Conservation (phyloP, 225 moss, liverwort and hornwort species). For the Pseudoscleropodium purum region DNA sequence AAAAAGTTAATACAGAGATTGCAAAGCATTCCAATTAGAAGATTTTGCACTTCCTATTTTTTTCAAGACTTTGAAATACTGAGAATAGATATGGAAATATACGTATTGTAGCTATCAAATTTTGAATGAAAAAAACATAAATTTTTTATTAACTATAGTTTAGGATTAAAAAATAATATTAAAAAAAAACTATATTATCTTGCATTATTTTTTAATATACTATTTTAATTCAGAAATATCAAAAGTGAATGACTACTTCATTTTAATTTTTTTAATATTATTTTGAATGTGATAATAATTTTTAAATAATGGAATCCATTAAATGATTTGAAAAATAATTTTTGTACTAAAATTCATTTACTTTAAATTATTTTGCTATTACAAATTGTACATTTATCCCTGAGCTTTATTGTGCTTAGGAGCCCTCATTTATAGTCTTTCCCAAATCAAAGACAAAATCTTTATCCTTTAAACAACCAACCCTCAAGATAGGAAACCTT, state of each 20-base stretch:
- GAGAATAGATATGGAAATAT: no score
- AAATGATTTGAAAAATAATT: not conserved
- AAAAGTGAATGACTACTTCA: not conserved
- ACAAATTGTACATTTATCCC: not conserved
- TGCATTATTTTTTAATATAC: not conserved
- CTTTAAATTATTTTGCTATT: not conserved
- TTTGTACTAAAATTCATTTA: not conserved
- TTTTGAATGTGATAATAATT: not conserved
- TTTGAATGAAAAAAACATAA: not conserved
- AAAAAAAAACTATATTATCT: not conserved
- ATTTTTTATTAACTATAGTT: not conserved
- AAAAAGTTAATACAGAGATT: no score
- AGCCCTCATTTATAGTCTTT: not conserved
- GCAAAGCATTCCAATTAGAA: not conserved
- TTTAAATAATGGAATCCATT: not conserved
- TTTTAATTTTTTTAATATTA: not conserved
- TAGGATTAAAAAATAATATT: not conserved
- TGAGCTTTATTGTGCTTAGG: not conserved
- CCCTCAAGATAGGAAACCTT: no score
- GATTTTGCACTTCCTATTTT: not conserved
- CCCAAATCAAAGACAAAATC: not conserved
- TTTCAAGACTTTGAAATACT: not conserved
- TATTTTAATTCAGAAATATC: not conserved
- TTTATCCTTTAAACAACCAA: not conserved
- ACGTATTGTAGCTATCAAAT: not conserved